These are phyloP conservation scores for Barnettozyma siamensis DNA, from an alignment of 805 yeast genomes.

Conservation along the genomic window DNA sequence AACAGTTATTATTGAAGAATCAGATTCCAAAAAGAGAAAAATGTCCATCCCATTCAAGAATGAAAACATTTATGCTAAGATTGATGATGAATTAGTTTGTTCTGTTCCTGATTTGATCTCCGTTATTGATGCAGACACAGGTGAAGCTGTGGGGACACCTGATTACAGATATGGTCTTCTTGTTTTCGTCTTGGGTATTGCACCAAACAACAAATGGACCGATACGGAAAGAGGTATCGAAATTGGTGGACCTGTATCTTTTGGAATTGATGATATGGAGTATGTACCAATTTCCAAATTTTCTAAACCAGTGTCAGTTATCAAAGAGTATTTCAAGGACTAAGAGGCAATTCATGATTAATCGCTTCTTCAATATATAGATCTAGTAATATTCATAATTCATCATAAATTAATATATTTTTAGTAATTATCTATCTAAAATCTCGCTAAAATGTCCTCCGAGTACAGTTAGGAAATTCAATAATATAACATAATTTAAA, in stretches of 20 bases:
- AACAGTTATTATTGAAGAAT: constrained; percentile 32
- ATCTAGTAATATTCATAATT: too few species aligned
- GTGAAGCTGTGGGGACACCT: constrained; percentile 44
- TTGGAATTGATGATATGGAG: constrained; percentile 28
- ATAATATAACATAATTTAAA: too few species aligned
- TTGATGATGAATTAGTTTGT: constrained; percentile 28
- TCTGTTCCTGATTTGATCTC: constrained; percentile 44
- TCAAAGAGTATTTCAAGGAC: constrained; percentile 31
- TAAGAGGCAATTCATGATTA: too few species aligned
- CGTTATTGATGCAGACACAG: constrained; percentile 36
- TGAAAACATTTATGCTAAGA: constrained; percentile 36
- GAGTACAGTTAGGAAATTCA: too few species aligned
- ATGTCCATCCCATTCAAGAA: constrained; percentile 41
- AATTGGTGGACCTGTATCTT: constrained; percentile 38
- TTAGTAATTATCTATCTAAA: too few species aligned
- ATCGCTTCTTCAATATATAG: too few species aligned
- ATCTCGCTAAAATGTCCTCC: too few species aligned
- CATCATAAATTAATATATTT: too few species aligned
- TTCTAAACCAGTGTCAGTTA: constrained; percentile 33
- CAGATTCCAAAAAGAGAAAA: constrained; percentile 6
- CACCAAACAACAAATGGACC: constrained; percentile 31
- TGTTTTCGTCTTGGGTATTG: constrained; percentile 36
- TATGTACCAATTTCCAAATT: constrained; percentile 36
- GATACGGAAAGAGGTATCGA: constrained; percentile 29
- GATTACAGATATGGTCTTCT: constrained; percentile 41